These are phyloP conservation scores for Pythium apleroticum DNA, from an alignment of 352 stramenopile species.

Conservation along the genomic window DNA sequence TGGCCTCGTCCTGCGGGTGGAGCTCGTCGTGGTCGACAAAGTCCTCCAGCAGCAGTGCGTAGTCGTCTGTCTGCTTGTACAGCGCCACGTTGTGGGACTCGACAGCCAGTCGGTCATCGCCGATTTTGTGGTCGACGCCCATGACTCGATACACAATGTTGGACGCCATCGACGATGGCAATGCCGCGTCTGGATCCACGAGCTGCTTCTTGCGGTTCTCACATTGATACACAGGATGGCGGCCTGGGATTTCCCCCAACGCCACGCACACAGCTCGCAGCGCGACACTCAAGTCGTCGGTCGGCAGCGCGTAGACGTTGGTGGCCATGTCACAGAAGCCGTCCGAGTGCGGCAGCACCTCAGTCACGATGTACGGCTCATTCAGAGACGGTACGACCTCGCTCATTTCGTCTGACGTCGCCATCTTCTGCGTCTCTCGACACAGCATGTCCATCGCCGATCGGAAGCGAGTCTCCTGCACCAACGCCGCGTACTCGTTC, in stretches of 20 bases:
- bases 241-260: constrained; percentile 25
- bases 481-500: no score
- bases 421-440: not conserved
- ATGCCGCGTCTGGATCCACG: constrained; percentile 1
- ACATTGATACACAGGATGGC: constrained; percentile 25
- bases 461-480: no score
- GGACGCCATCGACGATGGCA: not conserved
- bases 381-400: not conserved
- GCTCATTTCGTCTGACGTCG: not conserved
- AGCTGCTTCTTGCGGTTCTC: constrained; percentile 20
- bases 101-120: constrained; percentile 9
- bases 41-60: constrained; percentile 28
- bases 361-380: not conserved
- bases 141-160: constrained; percentile 5
- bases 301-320: constrained; percentile 36
- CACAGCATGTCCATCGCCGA: not conserved
- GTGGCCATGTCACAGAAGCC: constrained; percentile 21
- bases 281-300: constrained; percentile 19
- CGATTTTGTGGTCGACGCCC: not conserved
- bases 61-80: constrained; percentile 26
- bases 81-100: constrained; percentile 24
- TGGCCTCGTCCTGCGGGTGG: constrained; percentile 18
- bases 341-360: constrained; percentile 2
- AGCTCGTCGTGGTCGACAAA: constrained; percentile 33
- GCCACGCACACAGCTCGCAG: constrained; percentile 25